Percentiles rank a stretch among this genome's conserved stretches.
These are phyloP conservation scores for Globisporangium paroecandrum DNA, from an alignment of 352 stramenopile genomes.

Conservation along the genomic window DNA sequence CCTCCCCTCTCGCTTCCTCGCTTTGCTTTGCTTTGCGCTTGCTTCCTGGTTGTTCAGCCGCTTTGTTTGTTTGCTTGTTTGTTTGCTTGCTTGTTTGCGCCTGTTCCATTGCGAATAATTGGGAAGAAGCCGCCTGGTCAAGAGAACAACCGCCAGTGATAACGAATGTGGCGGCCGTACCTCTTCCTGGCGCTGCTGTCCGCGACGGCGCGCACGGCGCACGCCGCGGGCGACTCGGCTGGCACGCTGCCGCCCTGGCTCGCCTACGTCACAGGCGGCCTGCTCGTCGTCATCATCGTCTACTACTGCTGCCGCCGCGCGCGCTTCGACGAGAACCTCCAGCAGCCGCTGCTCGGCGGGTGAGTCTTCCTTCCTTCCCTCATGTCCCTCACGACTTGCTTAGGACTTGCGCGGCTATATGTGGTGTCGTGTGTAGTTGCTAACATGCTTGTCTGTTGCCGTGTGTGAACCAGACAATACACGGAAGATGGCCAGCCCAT, in stretches of 20 bases:
- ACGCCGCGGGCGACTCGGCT: constrained; percentile 24
- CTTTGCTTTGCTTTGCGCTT: neutral
- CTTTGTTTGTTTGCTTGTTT: neutral
- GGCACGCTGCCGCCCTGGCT: constrained; percentile 73
- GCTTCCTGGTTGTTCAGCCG: neutral
- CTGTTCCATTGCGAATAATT: constrained; percentile 2
- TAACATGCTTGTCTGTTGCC: neutral
- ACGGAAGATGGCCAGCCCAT: constrained; percentile 85
- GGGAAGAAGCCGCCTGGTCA: constrained; percentile 3
- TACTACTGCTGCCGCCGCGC: constrained; percentile 87
- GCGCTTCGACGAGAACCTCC: constrained; percentile 84
- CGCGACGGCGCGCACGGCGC: constrained; percentile 23
- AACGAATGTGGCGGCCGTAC: constrained; percentile 22
- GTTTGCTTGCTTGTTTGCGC: constrained; percentile 5
- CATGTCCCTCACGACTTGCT: neutral
- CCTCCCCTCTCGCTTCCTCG: constrained; percentile 8
- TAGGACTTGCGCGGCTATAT: neutral
- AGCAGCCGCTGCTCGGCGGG: constrained; percentile 78
- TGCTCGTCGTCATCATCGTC: constrained; percentile 85
- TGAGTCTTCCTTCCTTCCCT: constrained; percentile 7
- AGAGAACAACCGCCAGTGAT: neutral
- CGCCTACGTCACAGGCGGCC: constrained; percentile 76
- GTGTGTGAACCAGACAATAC: constrained; percentile 48
- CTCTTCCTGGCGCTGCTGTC: constrained; percentile 36
- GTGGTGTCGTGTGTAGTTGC: neutral